A percentile compares a stretch with the other conserved stretches of the same genome.
Conservation (phyloP, 2,329 filamentous ascomycete species). For the Fonsecaea monophora region DNA sequence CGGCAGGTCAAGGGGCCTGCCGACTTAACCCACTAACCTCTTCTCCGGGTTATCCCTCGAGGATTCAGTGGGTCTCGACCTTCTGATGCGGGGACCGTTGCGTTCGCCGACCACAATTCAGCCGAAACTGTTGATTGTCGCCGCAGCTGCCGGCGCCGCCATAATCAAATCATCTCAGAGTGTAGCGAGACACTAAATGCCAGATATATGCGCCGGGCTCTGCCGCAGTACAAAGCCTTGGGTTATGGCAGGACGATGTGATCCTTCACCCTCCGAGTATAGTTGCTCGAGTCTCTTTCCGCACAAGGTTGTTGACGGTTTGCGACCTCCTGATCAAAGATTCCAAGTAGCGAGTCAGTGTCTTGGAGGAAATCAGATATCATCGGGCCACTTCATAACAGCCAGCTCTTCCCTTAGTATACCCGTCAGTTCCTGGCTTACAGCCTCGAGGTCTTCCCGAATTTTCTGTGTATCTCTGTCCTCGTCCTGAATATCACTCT, state of each 20-base stretch:
- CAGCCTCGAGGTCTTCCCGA: constrained; percentile 37
- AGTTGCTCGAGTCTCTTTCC: neutral
- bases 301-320: neutral
- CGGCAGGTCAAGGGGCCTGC: neutral
- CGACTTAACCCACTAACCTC: neutral
- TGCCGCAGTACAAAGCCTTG: neutral
- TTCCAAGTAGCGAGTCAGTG: neutral
- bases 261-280: neutral
- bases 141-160: neutral
- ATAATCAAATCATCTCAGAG: neutral
- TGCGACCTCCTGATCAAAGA: neutral
- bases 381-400: constrained; percentile 39
- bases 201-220: neutral
- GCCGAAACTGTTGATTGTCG: constrained; percentile 7
- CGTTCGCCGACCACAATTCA: constrained; percentile 14
- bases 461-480: constrained; percentile 26
- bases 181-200: neutral
- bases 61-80: constrained; percentile 10
- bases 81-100: constrained; percentile 8
- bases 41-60: constrained; percentile 8
- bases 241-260: neutral
- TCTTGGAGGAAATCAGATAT: constrained; percentile 32
- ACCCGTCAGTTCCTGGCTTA: constrained; percentile 37
- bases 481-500: constrained; percentile 16
- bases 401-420: constrained; percentile 36